Base-by-base conservation (phyloP, 768 basidiomycete genomes). In the Cubamyces sp. region DNA sequence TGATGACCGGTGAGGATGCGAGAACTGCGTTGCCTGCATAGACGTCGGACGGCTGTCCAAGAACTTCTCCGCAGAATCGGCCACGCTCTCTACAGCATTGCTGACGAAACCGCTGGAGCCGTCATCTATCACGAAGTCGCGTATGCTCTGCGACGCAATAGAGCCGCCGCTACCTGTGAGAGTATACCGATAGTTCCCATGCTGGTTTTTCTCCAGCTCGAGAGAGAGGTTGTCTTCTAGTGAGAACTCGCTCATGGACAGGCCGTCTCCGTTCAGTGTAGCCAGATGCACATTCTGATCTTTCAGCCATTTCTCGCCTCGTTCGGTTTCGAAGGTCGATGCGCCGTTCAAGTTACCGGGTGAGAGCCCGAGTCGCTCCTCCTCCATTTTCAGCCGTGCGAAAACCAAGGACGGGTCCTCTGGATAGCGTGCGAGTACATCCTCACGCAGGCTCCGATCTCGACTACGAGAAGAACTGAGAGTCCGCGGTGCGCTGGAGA, bases 301-400 rank as follows among this genome's bases (percentile, higher is more conserved):
- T 39, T 84, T 82, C 46, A 96, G 73, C 94, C 94, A 96, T 26
- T 88, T 84, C 7, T 84, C 85, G 0, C 91, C 90, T 9, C 91
- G 84, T 69, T 89, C 86, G 57, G 80, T 81, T 6, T 81, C 81
- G n/a, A 79, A 77, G 26, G 76, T 64, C 23, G 82, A 72, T 25
- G 79, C 73, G 3, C 80, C 79, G 6, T 70, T 68, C 58, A 73
- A 69, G 46, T 78, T 74, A 21, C 83, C 74, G 18, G 75, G 68
- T 45, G 72, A 62, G 6, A 54, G 45, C 3, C 63, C 64, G 12
- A 61, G 46, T 5, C 55, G 56, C 7, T 74, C 74, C 66, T 86
- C 84, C 30, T 81, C 74, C 12, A 82, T 68, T 64, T 81, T 86
- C 41, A 88, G 74, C 1, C 80, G 81, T 66, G 87, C 84, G 64